phyloP scores from a whole-genome alignment of 116 monocot species.

The Cymodocea nodosa region DNA sequence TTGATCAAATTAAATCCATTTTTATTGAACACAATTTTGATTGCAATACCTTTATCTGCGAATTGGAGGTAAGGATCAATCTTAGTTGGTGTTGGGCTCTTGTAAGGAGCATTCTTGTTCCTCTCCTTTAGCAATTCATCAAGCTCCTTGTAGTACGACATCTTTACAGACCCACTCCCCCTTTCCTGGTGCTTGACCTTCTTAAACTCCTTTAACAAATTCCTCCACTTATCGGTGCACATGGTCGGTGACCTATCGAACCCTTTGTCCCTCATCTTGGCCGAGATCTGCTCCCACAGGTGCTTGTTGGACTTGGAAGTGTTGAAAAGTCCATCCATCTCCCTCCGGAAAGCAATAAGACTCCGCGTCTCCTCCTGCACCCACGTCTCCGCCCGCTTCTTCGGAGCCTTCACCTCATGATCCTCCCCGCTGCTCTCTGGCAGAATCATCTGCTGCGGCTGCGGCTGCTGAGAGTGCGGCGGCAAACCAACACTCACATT shows the following conservation, averaged over 20 bases:
- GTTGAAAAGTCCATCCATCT: slow-evolving; percentile 80
- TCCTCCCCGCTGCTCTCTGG: slow-evolving; percentile 80
- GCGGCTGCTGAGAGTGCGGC: slow-evolving; percentile 8
- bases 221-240: slow-evolving; percentile 99
- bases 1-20: too few relatives aligned
- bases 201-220: slow-evolving; percentile 95
- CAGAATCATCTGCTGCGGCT: slow-evolving; percentile 42
- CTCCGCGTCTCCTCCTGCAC: slow-evolving; percentile 83
- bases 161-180: slow-evolving; percentile 55
- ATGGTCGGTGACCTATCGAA: slow-evolving; percentile 85
- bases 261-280: slow-evolving; percentile 77
- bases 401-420: slow-evolving; percentile 71
- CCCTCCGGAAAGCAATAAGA: slow-evolving; percentile 63
- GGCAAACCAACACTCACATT: slow-evolving; percentile 3
- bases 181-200: slow-evolving; percentile 65
- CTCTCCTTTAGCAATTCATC: slow-evolving; percentile 83
- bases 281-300: slow-evolving; percentile 81
- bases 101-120: slow-evolving; percentile 34
- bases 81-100: slow-evolving; percentile 34
- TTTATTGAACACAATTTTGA: not conserved
- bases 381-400: slow-evolving; percentile 98
- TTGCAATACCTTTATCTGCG: slow-evolving; percentile 61
- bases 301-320: slow-evolving; percentile 96
- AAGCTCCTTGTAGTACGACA: slow-evolving; percentile 88
- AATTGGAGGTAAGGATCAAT: slow-evolving; percentile 73